These are phyloP conservation scores for Colletotrichum horii DNA, from an alignment of 2,329 filamentous ascomycete genomes.

Conservation along the genomic window DNA sequence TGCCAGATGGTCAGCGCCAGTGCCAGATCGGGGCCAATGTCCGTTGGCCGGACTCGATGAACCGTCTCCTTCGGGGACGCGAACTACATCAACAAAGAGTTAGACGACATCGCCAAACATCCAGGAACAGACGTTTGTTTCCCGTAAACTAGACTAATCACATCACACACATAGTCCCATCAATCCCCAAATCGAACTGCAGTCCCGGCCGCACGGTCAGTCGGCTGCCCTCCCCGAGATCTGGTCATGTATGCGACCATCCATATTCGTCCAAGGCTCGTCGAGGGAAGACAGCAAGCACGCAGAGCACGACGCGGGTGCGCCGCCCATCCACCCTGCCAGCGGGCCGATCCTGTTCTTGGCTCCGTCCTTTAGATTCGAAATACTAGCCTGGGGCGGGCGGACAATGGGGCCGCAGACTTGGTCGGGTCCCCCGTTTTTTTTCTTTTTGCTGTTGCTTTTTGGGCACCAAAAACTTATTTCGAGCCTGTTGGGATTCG, in stretches of 20 bases:
- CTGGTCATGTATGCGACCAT: conserved; percentile 9
- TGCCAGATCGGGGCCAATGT: not conserved
- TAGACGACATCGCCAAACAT: not conserved
- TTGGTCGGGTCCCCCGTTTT: not conserved
- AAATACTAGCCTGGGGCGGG: not conserved
- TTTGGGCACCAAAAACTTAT: not conserved
- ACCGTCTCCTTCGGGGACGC: not conserved
- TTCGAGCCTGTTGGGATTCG: not conserved
- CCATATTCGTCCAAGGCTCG: not conserved
- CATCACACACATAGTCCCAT: not conserved
- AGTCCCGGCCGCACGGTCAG: not conserved
- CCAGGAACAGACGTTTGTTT: not conserved
- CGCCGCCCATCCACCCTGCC: not conserved
- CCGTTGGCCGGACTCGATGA: not conserved
- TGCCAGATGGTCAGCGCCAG: not conserved
- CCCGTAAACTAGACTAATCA: not conserved
- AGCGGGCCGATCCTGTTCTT: conserved; percentile 20
- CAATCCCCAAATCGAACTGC: not conserved
- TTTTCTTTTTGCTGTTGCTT: not conserved
- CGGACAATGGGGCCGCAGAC: not conserved
- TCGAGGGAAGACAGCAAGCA: not conserved
- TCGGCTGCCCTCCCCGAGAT: conserved; percentile 5
- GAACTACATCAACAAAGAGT: not conserved
- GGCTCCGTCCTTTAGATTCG: not conserved
- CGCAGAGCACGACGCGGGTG: not conserved